Evolutionary conservation across 768 basidiomycete genomes (phyloP), one percentile per base, ranked within the genome.

Genomic region (Collybia sordida): DNA sequence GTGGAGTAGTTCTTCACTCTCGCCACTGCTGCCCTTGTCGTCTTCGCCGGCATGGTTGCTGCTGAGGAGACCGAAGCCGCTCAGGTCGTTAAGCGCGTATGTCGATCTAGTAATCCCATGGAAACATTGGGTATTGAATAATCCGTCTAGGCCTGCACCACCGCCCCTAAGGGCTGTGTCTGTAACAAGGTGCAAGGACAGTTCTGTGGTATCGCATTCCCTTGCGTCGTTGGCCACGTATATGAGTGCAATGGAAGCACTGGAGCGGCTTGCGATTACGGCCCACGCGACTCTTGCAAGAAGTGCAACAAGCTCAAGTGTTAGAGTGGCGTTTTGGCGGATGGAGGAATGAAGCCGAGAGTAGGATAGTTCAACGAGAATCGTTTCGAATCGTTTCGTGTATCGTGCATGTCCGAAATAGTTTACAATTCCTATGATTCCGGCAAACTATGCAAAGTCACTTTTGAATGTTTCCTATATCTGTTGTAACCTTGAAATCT

Each of bases 151-250:
- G 47, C 53, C 19, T 54, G 57, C 45, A 50, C 49, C 1, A 47
- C 53, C 22, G 53, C 57, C 21, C 53, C 53, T 8, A 52, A 53
- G 15, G 49, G 42, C n/a, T 51, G 55, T 23, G 21, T 25, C 37
- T 50, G 55, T 48, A 50, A 52, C 28, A 18, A 22, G 17, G 23
- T 54, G n/a, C 40, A 41, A 25, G 60, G 60, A 4, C 25, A 45
- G 19, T 59, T 59, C 45, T 61, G 60, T 14, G 60, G 57, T 22
- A 52, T 50, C 23, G 41, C 49, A 57, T 54, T 49, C 53, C 57
- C 18, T 35, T 61, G 59, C 42, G 23, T 42, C 34, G 52, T 50
- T 46, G 57, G 51, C 5, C 50, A 61, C 17, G 59, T 55, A 14
- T 61, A 56, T 36, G 42, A 59, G 44, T 61, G 59, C 48, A 53